Evolutionary conservation across 2,329 filamentous ascomycete species (phyloP).

Genomic region (Parafenestella ontariensis): DNA sequence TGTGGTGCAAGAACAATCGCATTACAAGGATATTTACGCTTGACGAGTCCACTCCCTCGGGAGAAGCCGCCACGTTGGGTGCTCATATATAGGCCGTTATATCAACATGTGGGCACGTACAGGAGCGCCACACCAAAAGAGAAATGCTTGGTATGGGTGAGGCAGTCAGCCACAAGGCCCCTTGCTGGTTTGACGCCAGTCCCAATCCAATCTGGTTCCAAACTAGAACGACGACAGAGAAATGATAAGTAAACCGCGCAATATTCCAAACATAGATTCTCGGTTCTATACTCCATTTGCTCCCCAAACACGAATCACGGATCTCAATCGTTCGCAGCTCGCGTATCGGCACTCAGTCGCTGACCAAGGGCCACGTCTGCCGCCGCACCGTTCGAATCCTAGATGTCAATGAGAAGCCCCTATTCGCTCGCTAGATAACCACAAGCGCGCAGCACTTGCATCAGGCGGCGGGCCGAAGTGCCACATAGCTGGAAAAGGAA

Average conservation of each 20-base stretch:
- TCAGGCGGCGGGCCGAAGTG: conserved; percentile 46
- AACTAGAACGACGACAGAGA: conserved; percentile 10
- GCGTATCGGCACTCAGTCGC: conserved; percentile 10
- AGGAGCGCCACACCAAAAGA: conserved; percentile 1
- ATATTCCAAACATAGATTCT: conserved; percentile 2
- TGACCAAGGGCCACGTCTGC: conserved; percentile 17
- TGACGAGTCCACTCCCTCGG: background rate
- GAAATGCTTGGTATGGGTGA: background rate
- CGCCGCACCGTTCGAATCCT: conserved; percentile 13
- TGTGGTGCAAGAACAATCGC: conserved; percentile 2
- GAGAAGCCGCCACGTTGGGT: conserved; percentile 1
- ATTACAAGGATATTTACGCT: conserved; percentile 15
- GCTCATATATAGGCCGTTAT: conserved; percentile 28
- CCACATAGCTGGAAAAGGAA: conserved; percentile 35
- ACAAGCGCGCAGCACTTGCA: conserved; percentile 34
- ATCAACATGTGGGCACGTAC: conserved; percentile 20
- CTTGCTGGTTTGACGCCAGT: conserved; percentile 8
- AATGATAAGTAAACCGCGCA: background rate
- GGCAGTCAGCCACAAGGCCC: conserved; percentile 1
- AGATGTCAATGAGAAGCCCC: conserved; percentile 17
- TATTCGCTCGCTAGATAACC: conserved; percentile 38
- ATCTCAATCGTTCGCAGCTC: conserved; percentile 10
- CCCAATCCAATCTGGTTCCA: conserved; percentile 10
- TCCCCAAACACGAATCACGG: conserved; percentile 20
- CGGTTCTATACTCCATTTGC: conserved; percentile 11